phyloP scores from a whole-genome alignment of 352 stramenopile species.

The Phytophthora palmivora region DNA sequence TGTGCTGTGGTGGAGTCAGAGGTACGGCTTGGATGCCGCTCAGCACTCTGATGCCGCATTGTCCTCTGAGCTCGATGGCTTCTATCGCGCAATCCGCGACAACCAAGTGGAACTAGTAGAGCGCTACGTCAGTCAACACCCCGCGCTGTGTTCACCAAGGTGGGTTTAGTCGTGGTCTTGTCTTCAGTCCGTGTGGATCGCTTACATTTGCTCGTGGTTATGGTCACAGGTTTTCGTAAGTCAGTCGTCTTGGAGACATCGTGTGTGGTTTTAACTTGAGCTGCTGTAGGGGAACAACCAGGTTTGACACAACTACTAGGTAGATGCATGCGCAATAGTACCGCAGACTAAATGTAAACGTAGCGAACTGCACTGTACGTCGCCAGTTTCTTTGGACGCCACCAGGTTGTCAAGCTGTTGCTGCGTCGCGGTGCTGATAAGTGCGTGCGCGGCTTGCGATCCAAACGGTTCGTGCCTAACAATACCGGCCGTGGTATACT shows the following conservation, averaged over 20 bases:
- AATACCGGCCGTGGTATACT: constrained; percentile 1
- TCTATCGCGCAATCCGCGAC: constrained; percentile 49
- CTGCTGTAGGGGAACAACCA: constrained; percentile 29
- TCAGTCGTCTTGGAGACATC: not conserved
- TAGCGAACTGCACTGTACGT: constrained; percentile 71
- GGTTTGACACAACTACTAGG: constrained; percentile 24
- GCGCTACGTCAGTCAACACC: constrained; percentile 30
- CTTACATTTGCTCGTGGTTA: constrained; percentile 14
- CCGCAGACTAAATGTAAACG: not conserved
- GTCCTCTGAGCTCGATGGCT: constrained; percentile 8
- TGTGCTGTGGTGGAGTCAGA: constrained; percentile 37
- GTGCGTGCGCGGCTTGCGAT: constrained; percentile 37
- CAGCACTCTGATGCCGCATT: not conserved
- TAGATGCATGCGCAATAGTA: constrained; percentile 7
- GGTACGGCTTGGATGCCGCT: constrained; percentile 3
- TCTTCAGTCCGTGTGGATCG: not conserved
- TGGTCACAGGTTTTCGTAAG: constrained; percentile 30
- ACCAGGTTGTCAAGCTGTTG: constrained; percentile 59
- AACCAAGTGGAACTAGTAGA: constrained; percentile 41
- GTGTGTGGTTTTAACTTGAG: not conserved
- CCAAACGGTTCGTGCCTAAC: constrained; percentile 1
- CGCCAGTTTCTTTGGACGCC: constrained; percentile 69
- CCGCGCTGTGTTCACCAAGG: constrained; percentile 50
- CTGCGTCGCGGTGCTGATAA: constrained; percentile 66
- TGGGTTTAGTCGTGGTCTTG: constrained; percentile 11